Evolutionary conservation across 768 basidiomycete genomes (phyloP), one percentile per base, ranked within the genome.

Genomic region (Auriscalpium orientale): DNA sequence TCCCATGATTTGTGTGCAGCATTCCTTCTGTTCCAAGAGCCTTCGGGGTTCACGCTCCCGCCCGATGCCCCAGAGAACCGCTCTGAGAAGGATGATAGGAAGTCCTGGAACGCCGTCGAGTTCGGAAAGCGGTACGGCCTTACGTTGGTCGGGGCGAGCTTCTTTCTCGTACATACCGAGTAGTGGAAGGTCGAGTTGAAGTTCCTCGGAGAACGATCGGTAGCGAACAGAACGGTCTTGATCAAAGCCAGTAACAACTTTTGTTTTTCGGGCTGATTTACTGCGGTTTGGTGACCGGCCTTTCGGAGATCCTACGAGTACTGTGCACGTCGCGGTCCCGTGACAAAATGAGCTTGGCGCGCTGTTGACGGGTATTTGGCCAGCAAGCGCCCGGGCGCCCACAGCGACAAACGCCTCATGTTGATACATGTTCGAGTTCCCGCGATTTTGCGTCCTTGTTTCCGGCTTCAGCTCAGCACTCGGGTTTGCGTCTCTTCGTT

Each of bases 21-120:
- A 12, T 81, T 86, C 66, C 67, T 86, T 8, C 71, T 86, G 9
- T 86, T 81, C 62, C 73, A 81, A 60, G 85, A 87, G 61, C 84
- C 84, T 4, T 49, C 56, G 9, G 66, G 63, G 11, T 71, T 81
- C 55, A 57, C 47, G 1, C 68, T 85, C 20, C 78, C 80, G 0
- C 36, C 63, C 1, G 68, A 74, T 11, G 79, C 77, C 4, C 68
- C 70, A 0, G 83, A 86, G 58, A 67, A 73, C 58, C 72, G 76
- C 18, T 70, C 67, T 3, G 71, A 70, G n/a, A 59, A 73, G 7
- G 74, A 73, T 51, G 73, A 78, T 40, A 71, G 84, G 12, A 69
- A 74, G 2, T 77, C 68, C 36, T 87, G 85, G 85, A 72, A 80
- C n/a, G 78, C 77, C 4, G 57, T 76, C 10, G 65, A 63, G 3